Percentiles rank a stretch among this genome's conserved stretches.
Evolutionary conservation across 2,329 filamentous ascomycete species (phyloP).

Genomic region (Triangularia setosa): DNA sequence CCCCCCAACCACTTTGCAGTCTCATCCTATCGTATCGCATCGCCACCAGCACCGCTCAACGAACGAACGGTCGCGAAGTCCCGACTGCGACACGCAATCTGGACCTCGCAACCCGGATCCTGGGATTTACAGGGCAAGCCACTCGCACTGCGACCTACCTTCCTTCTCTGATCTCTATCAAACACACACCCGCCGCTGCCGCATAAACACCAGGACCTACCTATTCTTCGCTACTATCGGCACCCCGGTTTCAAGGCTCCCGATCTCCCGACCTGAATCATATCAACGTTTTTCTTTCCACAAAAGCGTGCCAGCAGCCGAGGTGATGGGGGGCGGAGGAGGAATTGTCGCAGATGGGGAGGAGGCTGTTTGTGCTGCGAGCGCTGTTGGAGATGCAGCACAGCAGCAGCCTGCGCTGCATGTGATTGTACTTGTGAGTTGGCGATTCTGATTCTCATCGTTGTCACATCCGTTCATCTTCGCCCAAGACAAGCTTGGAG

Average conservation of each 20-base stretch:
- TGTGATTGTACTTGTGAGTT: slow-evolving; percentile 70
- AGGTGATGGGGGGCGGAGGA: slow-evolving; percentile 10
- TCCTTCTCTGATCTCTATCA: neutral
- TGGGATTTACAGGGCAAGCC: neutral
- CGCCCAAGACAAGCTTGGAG: too few species aligned
- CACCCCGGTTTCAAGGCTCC: neutral
- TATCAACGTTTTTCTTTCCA: neutral
- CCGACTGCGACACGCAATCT: slow-evolving; percentile 1
- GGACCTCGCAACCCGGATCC: neutral
- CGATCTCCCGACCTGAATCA: neutral
- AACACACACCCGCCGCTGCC: neutral
- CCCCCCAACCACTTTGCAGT: neutral
- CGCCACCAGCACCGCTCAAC: neutral
- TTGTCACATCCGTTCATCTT: neutral
- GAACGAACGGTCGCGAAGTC: neutral
- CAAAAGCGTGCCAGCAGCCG: neutral
- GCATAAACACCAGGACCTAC: neutral
- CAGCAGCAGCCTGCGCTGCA: slow-evolving; percentile 54
- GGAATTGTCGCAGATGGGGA: neutral
- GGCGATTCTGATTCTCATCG: slow-evolving; percentile 3
- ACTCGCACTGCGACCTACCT: neutral
- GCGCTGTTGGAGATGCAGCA: neutral
- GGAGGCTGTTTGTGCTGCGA: neutral
- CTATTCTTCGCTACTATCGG: neutral
- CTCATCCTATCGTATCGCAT: slow-evolving; percentile 2